These are phyloP conservation scores for Neurospora hispaniola DNA, from an alignment of 495 filamentous ascomycete species.

Conservation along the genomic window DNA sequence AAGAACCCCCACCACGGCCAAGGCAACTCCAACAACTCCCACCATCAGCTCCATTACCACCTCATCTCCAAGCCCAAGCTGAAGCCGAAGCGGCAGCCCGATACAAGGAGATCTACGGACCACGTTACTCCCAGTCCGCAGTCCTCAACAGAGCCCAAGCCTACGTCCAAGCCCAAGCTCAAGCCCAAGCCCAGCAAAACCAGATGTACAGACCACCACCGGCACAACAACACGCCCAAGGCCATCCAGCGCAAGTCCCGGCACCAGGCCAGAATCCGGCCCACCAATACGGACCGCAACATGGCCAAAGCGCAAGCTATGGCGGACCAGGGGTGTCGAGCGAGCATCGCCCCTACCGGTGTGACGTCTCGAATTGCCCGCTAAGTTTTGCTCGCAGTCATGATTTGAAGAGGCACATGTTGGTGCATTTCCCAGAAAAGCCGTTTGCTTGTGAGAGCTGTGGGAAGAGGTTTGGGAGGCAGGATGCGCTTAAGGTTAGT, in stretches of 20 bases:
- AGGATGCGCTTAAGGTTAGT: not conserved
- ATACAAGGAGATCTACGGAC: not conserved
- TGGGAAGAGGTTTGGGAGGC: not conserved
- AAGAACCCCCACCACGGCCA: not conserved
- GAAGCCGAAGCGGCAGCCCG: not conserved
- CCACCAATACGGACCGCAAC: not conserved
- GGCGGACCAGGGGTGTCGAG: not conserved
- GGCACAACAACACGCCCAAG: not conserved
- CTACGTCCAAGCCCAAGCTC: not conserved
- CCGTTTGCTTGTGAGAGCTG: not conserved
- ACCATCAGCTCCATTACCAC: not conserved
- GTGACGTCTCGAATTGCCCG: not conserved
- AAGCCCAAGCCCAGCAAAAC: not conserved
- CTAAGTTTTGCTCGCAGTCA: not conserved
- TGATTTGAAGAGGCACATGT: not conserved
- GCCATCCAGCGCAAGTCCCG: not conserved
- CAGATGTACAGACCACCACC: not conserved
- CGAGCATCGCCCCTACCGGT: not conserved
- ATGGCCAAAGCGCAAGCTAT: not conserved
- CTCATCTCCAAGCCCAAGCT: not conserved
- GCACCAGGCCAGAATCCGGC: not conserved
- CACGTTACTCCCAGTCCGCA: not conserved
- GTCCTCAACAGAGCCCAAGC: not conserved
- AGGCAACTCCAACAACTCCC: not conserved
- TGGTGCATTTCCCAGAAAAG: not conserved